Evolutionary conservation across 345 rosid species (phyloP).

Genomic region (Salix dunnii): DNA sequence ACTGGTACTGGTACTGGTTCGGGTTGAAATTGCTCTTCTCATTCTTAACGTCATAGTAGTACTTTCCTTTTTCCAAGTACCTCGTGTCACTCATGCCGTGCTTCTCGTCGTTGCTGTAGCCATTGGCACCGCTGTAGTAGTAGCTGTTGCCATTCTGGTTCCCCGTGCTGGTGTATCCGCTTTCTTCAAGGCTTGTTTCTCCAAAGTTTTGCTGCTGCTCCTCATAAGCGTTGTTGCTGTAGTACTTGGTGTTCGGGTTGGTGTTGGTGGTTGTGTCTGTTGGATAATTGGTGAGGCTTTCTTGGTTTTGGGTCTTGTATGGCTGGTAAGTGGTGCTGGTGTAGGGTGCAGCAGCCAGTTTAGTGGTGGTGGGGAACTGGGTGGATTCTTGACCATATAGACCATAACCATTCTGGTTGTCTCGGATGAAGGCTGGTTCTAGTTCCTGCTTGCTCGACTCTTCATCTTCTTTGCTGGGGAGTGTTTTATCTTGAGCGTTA

Average conservation of each 20-base stretch:
- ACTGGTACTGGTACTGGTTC: conserved; percentile 12
- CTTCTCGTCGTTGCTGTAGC: not conserved
- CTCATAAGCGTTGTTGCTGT: not conserved
- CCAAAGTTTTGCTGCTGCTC: conserved; percentile 5
- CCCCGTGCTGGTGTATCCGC: not conserved
- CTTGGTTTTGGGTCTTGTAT: conserved; percentile 25
- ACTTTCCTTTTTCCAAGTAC: conserved; percentile 20
- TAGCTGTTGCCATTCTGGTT: not conserved
- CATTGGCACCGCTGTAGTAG: conserved; percentile 2
- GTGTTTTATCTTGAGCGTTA: not conserved
- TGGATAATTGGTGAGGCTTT: conserved; percentile 26
- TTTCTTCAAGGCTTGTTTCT: conserved; percentile 18
- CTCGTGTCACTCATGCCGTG: conserved; percentile 34
- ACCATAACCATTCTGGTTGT: conserved; percentile 50
- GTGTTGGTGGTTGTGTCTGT: not conserved
- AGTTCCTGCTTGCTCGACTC: conserved; percentile 14
- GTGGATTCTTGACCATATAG: conserved; percentile 41
- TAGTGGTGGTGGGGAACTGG: conserved; percentile 26
- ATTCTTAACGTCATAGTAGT: not conserved
- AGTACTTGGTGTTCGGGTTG: conserved; percentile 19
- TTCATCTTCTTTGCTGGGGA: conserved; percentile 5
- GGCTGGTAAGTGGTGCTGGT: conserved; percentile 21
- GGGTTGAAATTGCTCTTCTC: not conserved
- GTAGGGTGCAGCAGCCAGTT: conserved; percentile 9
- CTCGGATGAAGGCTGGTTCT: conserved; percentile 36